Base-by-base conservation (phyloP, 495 filamentous ascomycete genomes). In the Tricharina praecox region DNA sequence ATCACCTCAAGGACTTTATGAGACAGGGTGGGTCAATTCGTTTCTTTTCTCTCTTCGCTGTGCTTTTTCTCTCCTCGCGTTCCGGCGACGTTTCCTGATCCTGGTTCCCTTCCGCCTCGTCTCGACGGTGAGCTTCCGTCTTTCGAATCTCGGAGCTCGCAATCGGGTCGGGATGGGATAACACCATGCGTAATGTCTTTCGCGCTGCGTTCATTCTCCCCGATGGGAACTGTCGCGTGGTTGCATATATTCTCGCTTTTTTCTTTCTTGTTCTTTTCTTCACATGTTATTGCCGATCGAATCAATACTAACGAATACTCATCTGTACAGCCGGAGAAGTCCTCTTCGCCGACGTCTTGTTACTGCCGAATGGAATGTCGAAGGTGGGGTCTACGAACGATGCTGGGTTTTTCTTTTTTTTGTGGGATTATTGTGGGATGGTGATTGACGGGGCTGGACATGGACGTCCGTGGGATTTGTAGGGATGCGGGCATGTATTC, bases 291-390 rank as follows among this genome's bases (percentile, higher is more conserved):
- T n/a, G n/a, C n/a, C n/a, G n/a, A n/a, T n/a, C n/a, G n/a, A n/a
- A n/a, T n/a, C n/a, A n/a, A 21, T 39, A 7, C 13, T 15, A 15
- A 39, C 13, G n/a, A n/a, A n/a, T 39, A 39, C 15, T 39, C 5
- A 39, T 15, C 28, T 32, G 13, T 5, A 61, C 66, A 97, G 90
- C 90, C 72, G 90, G 90, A 75, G 90, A 96, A 65, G 92, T 96
- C 69, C 78, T 96, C 71, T 97, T 92, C 70, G 90, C 90, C 77
- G 90, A 97, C 76, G 88, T 97, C 62, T 81, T 97, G 67, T 75
- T 93, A 67, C 86, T 97, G 85, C 92, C 92, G 64, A 97, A 97
- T 78, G 90, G 90, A 85, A 97, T 97, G 90, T 95, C 88, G 83
- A 97, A 97, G 92, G 90, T 95, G 85, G 85, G 85, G 83, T 78